Base-by-base conservation (phyloP, 805 yeast species). In the Cyberlindnera japonica region DNA sequence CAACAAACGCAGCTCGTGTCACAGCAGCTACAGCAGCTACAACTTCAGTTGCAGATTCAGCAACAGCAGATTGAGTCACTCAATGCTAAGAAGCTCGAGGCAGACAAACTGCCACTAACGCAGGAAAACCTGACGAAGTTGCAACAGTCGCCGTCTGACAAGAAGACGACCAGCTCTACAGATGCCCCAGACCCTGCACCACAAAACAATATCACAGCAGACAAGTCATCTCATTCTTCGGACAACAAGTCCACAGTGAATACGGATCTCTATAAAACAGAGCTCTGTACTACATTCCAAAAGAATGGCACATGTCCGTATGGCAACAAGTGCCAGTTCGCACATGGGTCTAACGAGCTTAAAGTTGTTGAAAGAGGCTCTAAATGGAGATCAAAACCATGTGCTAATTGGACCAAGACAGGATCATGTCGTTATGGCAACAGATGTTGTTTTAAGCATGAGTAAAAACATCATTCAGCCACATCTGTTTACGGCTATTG, bases 251-350 rank as follows among this genome's bases (percentile, higher is more conserved):
- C 43, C 7, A 11, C 32, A 12, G 44, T 43, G 17, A 47, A 81
- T 59, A 79, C 85, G 23, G 83, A 77, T 49, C 71, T 89, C 28
- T 89, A 87, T 74, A 89, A 89, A 65, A 90, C 97, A 0, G 97
- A 89, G 62, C 71, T 90, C 41, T 89, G 97, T 62, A 83, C 81
- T 28, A 81, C 90, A 19, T 89, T 72, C 59, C 75, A 79, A 57
- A 78, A 75, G 53, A 74, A 77, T 49, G 84, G 85, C 18, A 55
- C 61, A 37, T 89, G 97, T 61, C 95, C 95, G 13, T 89, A 89
- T 59, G 95, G 95, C 2, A 73, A 75, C 49, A 89, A 89, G 67
- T 89, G 97, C 62, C 96, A 89, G 65, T 89, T 89, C 71, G 96
- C 96, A 6, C 97, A 89, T 58, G 96, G 97, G 15, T 70, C 75